A percentile compares a stretch with the other conserved stretches of the same genome.
phyloP scores from a whole-genome alignment of 768 basidiomycete genomes.

The Obba rivulosa region DNA sequence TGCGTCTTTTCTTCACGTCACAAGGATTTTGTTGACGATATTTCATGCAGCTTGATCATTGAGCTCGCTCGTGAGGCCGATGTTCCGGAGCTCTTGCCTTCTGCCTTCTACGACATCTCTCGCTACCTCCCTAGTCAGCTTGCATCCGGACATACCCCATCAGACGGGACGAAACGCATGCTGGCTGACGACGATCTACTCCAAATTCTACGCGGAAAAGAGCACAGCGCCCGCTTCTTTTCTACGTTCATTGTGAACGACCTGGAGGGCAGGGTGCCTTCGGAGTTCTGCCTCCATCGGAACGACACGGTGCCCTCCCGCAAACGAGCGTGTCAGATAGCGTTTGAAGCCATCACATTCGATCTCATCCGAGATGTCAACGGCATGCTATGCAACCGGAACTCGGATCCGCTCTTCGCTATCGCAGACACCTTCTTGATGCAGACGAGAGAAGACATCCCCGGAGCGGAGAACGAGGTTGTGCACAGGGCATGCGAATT shows the following conservation, averaged over 20 bases:
- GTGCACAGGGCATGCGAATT: slow-evolving; percentile 57
- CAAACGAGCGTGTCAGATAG: slow-evolving; percentile 58
- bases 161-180: slow-evolving; percentile 30
- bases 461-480: slow-evolving; percentile 35
- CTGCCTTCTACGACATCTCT: slow-evolving; percentile 79
- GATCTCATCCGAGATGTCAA: slow-evolving; percentile 71
- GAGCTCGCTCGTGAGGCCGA: slow-evolving; percentile 56
- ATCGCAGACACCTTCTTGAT: slow-evolving; percentile 63
- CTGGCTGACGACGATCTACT: slow-evolving; percentile 53
- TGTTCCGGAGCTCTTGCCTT: slow-evolving; percentile 55
- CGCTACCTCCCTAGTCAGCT: slow-evolving; percentile 61
- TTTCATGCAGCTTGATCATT: slow-evolving; percentile 49
- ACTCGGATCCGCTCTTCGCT: slow-evolving; percentile 65
- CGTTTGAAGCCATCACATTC: slow-evolving; percentile 71
- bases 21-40: neutral
- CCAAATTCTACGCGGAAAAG: slow-evolving; percentile 59
- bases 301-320: slow-evolving; percentile 39
- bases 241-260: slow-evolving; percentile 75
- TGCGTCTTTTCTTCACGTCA: slow-evolving; percentile 27
- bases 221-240: slow-evolving; percentile 67
- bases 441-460: slow-evolving; percentile 48
- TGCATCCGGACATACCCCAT: slow-evolving; percentile 43
- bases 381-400: slow-evolving; percentile 58
- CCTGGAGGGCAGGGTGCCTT: slow-evolving; percentile 56
- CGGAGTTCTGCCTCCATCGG: slow-evolving; percentile 39